Conservation (phyloP, 345 rosid species). For the Noccaea bulbosa region DNA sequence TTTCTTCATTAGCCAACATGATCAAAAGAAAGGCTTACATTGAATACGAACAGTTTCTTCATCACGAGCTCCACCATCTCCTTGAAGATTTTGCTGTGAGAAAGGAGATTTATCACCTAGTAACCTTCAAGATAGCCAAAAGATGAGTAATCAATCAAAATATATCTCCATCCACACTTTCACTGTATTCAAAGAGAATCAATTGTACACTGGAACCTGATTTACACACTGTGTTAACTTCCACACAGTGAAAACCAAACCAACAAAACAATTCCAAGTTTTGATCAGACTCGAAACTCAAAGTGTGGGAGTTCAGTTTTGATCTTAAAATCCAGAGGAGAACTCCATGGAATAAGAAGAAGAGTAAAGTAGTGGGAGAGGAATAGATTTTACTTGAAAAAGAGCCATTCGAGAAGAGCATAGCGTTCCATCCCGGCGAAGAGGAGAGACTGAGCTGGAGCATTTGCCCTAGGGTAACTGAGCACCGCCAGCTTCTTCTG, state of each 20-base stretch:
- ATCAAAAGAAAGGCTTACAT: constrained; percentile 47
- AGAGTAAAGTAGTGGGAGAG: background rate
- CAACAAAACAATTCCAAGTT: background rate
- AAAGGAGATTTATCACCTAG: constrained; percentile 95
- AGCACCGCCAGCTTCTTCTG: constrained; percentile 73
- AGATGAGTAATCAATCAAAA: constrained; percentile 2
- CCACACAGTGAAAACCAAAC: constrained; percentile 11
- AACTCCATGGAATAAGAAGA: background rate
- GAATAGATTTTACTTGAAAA: constrained; percentile 53
- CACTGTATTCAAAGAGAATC: background rate
- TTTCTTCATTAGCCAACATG: background rate
- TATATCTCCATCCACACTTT: background rate
- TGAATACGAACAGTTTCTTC: constrained; percentile 97
- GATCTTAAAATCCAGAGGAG: background rate
- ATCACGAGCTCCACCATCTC: constrained; percentile 84
- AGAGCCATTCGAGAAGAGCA: constrained; percentile 97
- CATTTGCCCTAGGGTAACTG: constrained; percentile 78
- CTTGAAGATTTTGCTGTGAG: constrained; percentile 83
- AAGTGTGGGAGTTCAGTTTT: background rate
- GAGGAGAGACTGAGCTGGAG: constrained; percentile 97
- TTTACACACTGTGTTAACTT: background rate
- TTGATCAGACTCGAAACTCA: constrained; percentile 2
- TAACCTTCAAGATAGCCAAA: constrained; percentile 53
- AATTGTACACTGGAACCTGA: constrained; percentile 9
- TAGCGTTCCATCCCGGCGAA: constrained; percentile 99